Conservation (phyloP, 306 rosid genomes). For the Malus fusca region DNA sequence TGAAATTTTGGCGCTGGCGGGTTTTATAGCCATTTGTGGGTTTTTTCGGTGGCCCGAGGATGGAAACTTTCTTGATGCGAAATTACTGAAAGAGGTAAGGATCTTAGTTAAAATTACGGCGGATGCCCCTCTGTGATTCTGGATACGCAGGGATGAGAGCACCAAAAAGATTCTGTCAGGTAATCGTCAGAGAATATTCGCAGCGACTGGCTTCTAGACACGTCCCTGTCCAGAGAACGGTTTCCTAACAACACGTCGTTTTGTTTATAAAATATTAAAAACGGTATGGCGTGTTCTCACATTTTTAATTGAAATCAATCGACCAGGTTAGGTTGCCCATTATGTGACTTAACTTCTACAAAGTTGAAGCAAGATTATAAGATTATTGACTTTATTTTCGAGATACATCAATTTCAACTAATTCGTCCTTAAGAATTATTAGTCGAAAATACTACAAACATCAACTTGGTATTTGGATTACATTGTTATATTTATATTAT, state of each 20-base stretch:
- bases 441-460: too few species aligned
- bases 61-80: not conserved
- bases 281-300: not conserved
- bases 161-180: not conserved
- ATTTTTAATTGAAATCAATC: too few species aligned
- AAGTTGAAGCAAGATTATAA: conserved; percentile 52
- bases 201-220: not conserved
- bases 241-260: too few species aligned
- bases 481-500: too few species aligned
- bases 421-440: too few species aligned
- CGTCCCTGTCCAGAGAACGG: not conserved
- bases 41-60: not conserved
- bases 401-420: not conserved
- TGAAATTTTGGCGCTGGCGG: not conserved
- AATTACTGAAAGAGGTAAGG: not conserved
- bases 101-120: not conserved
- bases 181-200: not conserved
- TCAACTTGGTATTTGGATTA: too few species aligned
- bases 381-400: conserved; percentile 60
- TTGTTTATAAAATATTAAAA: too few species aligned
- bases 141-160: not conserved
- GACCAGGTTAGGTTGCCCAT: too few species aligned
- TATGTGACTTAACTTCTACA: conserved; percentile 25
- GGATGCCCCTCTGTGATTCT: conserved; percentile 8
- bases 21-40: conserved; percentile 1